A percentile compares a stretch with the other conserved stretches of the same genome.
Conservation (phyloP, 768 basidiomycete species). For the Leucosporidium creatinivorum region DNA sequence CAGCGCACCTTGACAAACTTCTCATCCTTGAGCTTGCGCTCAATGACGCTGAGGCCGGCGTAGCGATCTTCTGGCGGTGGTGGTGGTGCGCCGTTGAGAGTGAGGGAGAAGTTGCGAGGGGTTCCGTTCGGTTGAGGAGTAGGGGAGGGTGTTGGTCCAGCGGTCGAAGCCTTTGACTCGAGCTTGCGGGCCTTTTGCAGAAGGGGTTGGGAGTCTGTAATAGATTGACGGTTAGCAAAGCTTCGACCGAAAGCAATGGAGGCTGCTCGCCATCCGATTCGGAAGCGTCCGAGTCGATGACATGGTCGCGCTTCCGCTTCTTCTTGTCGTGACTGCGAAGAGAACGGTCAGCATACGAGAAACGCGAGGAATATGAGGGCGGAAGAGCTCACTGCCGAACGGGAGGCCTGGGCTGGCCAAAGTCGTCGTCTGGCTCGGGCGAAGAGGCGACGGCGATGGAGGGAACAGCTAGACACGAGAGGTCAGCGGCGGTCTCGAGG, state of each 20-base stretch:
- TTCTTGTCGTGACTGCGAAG: conserved; percentile 17
- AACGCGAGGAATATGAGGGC: fast-evolving
- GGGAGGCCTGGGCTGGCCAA: conserved; percentile 20
- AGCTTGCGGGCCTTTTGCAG: conserved; percentile 21
- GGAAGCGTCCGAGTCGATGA: conserved; percentile 31
- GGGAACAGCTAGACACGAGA: background rate
- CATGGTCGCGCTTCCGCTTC: conserved; percentile 28
- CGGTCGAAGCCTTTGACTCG: background rate
- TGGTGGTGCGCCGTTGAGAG: background rate
- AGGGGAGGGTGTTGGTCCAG: conserved; percentile 4
- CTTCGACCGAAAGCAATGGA: too few relatives aligned
- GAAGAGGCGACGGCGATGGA: conserved; percentile 1
- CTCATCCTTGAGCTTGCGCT: conserved; percentile 21
- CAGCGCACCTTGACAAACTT: conserved; percentile 22
- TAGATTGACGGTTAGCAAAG: too few relatives aligned
- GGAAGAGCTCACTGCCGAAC: background rate
- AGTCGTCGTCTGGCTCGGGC: conserved; percentile 23
- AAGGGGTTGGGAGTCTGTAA: conserved; percentile 5
- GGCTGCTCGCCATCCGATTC: conserved; percentile 13
- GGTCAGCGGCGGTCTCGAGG: too few relatives aligned
- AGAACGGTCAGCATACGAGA: background rate
- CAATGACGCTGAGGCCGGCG: background rate
- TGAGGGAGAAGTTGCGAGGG: background rate
- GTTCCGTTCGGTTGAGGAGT: background rate
- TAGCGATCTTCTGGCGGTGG: background rate